Conservation (phyloP, 805 yeast genomes). For the Saccharomycopsis sp. region DNA sequence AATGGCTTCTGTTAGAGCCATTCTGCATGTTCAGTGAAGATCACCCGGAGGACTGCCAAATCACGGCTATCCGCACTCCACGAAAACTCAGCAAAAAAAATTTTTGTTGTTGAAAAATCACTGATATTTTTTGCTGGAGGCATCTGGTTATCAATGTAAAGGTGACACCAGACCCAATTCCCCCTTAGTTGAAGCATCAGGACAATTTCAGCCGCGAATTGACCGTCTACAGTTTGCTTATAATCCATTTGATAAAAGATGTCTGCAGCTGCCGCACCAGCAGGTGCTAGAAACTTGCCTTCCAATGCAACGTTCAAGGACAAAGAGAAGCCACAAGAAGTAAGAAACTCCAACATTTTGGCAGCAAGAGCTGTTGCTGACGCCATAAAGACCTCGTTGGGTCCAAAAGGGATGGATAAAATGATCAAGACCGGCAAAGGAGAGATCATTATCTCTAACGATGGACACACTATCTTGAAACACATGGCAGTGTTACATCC, state of each 20-base stretch:
- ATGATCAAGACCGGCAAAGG: constrained; percentile 94
- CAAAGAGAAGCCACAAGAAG: constrained; percentile 93
- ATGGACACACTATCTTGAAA: constrained; percentile 93
- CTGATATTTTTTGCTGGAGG: neutral
- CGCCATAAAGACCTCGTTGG: constrained; percentile 90
- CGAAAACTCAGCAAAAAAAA: too few relatives aligned
- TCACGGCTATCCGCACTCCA: neutral
- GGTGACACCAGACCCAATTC: too few relatives aligned
- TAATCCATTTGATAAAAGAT: constrained; percentile 20
- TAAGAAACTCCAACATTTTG: constrained; percentile 76
- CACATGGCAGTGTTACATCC: constrained; percentile 99
- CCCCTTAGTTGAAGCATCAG: too few relatives aligned
- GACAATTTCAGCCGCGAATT: too few relatives aligned
- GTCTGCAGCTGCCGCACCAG: constrained; percentile 12
- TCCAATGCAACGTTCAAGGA: constrained; percentile 87
- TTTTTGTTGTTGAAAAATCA: neutral
- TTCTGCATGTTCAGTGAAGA: too few relatives aligned
- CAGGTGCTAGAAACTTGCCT: constrained; percentile 32
- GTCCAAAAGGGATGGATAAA: constrained; percentile 99
- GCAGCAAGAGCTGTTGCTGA: constrained; percentile 95
- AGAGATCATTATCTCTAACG: constrained; percentile 90
- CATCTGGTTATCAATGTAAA: too few relatives aligned
- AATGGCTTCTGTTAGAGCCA: too few relatives aligned
- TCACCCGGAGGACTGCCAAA: too few relatives aligned
- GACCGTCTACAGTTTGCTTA: too few relatives aligned